phyloP scores from a whole-genome alignment of 257 asterid species.

The Lycium ferocissimum region DNA sequence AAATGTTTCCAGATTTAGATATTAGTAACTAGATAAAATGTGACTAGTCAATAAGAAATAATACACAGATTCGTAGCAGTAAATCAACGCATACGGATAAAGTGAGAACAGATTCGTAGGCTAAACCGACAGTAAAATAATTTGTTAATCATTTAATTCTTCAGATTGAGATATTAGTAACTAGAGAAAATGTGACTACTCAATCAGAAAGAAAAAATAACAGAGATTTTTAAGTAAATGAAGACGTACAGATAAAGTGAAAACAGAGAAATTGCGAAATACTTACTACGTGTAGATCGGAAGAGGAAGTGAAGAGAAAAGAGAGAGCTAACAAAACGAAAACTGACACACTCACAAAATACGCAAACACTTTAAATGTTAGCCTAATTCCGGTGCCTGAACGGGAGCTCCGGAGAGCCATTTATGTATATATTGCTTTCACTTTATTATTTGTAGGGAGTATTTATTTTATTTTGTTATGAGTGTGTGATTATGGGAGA shows the following conservation, averaged over 20 bases:
- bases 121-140: too few species aligned
- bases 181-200: neutral
- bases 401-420: constrained; percentile 20
- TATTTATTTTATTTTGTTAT: neutral
- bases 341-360: constrained; percentile 48
- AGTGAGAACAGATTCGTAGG: neutral
- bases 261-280: neutral
- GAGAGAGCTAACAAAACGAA: constrained; percentile 49
- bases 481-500: neutral
- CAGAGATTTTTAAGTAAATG: neutral
- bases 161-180: neutral
- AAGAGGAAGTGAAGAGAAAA: constrained; percentile 43
- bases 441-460: too few species aligned
- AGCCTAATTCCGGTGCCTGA: neutral
- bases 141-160: neutral
- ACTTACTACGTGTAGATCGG: constrained; percentile 57
- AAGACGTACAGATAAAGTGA: neutral
- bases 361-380: constrained; percentile 47
- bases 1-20: constrained; percentile 9
- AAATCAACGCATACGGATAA: neutral
- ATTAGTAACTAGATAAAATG: neutral
- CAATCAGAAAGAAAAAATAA: neutral
- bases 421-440: neutral
- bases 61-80: neutral
- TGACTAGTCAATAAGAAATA: neutral